Evolutionary conservation across 768 basidiomycete species (phyloP).

Genomic region (Tephrocybe sp.): DNA sequence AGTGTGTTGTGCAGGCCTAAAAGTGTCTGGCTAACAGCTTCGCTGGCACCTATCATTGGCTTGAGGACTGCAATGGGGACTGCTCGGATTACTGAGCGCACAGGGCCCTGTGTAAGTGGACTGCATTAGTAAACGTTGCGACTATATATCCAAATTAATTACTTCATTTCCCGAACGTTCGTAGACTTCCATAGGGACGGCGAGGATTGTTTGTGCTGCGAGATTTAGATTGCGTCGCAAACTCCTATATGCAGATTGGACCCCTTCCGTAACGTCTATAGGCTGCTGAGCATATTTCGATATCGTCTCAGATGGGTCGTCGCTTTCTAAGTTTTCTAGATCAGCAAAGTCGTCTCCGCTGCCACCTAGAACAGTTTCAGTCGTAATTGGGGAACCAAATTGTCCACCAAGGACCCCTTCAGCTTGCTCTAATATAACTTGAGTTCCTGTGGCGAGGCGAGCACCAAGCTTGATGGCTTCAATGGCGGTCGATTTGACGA

Average conservation of each 20-base stretch:
- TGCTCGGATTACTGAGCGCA: constrained; percentile 91
- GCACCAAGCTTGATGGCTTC: constrained; percentile 96
- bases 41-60: constrained; percentile 97
- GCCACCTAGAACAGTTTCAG: constrained; percentile 59
- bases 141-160: constrained; percentile 20
- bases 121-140: constrained; percentile 3
- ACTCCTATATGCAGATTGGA: constrained; percentile 90
- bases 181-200: constrained; percentile 99
- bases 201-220: constrained; percentile 97
- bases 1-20: constrained; percentile 91
- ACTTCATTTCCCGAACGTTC: constrained; percentile 92
- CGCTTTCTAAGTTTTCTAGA: constrained; percentile 34
- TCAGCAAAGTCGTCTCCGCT: constrained; percentile 31
- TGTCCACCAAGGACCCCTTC: constrained; percentile 86
- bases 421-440: constrained; percentile 94
- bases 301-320: constrained; percentile 56
- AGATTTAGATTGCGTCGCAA: constrained; percentile 83
- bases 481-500: constrained; percentile 91
- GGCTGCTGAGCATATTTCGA: constrained; percentile 96
- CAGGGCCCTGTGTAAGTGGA: constrained; percentile 63
- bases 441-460: constrained; percentile 92
- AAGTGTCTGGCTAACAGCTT: constrained; percentile 94
- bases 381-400: constrained; percentile 61
- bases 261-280: constrained; percentile 74
- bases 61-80: constrained; percentile 97